Evolutionary conservation across 192 early-diverging fungal species (phyloP).

Genomic region (Radiomyces spectabilis): DNA sequence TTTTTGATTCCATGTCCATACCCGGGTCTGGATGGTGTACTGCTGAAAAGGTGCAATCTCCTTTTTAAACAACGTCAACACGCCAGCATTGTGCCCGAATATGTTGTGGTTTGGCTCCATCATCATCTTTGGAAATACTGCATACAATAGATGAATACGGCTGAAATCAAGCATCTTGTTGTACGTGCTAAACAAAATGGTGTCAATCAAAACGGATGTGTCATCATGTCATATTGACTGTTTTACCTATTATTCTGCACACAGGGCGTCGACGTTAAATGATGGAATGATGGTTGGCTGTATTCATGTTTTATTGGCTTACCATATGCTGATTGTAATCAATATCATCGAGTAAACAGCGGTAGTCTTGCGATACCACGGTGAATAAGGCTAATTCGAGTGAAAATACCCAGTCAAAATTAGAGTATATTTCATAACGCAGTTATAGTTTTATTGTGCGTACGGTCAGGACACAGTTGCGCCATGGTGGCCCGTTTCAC

Average conservation of each 20-base stretch:
- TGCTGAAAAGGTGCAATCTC: slow-evolving; percentile 39
- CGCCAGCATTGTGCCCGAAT: slow-evolving; percentile 29
- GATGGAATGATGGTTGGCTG: background rate
- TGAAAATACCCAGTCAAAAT: background rate
- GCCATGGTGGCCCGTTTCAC: slow-evolving; percentile 10
- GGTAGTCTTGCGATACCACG: slow-evolving; percentile 26
- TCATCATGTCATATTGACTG: background rate
- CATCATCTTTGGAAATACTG: slow-evolving; percentile 15
- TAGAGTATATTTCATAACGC: background rate
- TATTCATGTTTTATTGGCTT: slow-evolving; percentile 1
- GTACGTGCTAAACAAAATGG: too few species aligned
- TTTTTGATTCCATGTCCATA: slow-evolving; percentile 46
- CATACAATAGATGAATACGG: slow-evolving; percentile 28
- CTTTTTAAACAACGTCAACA: slow-evolving; percentile 37
- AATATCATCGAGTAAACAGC: slow-evolving; percentile 41
- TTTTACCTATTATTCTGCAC: slow-evolving; percentile 22
- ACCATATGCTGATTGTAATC: slow-evolving; percentile 46
- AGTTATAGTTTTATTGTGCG: background rate
- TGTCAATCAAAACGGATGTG: background rate
- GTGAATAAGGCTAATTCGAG: slow-evolving; percentile 24
- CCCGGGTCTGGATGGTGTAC: slow-evolving; percentile 37
- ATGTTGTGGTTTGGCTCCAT: slow-evolving; percentile 14
- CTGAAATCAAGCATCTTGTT: slow-evolving; percentile 46
- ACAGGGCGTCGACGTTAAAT: too few species aligned
- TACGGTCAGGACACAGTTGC: slow-evolving; percentile 11